Base-by-base conservation (phyloP, 768 basidiomycete genomes). In the Leccinum variicolor region DNA sequence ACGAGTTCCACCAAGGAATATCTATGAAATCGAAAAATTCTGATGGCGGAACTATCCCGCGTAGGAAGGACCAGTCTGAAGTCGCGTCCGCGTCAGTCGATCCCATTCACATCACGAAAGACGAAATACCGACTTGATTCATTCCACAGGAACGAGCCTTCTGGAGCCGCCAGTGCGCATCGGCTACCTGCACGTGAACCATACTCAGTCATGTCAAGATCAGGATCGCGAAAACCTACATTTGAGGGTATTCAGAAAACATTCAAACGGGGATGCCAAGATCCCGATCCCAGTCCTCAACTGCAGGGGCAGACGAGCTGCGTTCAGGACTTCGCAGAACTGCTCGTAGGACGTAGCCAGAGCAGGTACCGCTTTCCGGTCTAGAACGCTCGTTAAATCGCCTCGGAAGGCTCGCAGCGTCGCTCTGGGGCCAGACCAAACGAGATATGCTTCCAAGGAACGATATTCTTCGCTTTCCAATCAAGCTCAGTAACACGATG, bases 41-140 rank as follows among this genome's bases (percentile, higher is more conserved):
- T 19, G 63, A 58, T 47, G 63, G 63, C 14, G 63, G 52, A 19
- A 54, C 10, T 25, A 55, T 7, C 7, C 63, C 59, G 8, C 63
- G 63, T n/a, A 64, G 28, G 48, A 64, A 55, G 31, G 56, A 55
- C 63, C 63, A 64, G 23, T 64, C 63, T 64, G 9, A 19, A 19
- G 13, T 17, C 29, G 13, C 8, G 36, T 1, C 34, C 14, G 14
- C 2, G n/a, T 64, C 46, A 64, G 25, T 25, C 2, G 2, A 53
- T 17, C 17, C 5, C 7, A 17, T 8, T 17, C 36, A 19, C 2
- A 39, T 39, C 9, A 39, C 17, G 17, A 39, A 10, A 39, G 14
- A 1, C n/a, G 15, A 3, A 11, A 36, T 48, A 55, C 63, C 3
- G 17, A 64, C 63, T 64, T 3, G 53, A 61, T 39, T 52, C 39